Evolutionary conservation across 2,329 filamentous ascomycete species (phyloP), one percentile per base, ranked within the genome.

Genomic region (Fusarium sp.): DNA sequence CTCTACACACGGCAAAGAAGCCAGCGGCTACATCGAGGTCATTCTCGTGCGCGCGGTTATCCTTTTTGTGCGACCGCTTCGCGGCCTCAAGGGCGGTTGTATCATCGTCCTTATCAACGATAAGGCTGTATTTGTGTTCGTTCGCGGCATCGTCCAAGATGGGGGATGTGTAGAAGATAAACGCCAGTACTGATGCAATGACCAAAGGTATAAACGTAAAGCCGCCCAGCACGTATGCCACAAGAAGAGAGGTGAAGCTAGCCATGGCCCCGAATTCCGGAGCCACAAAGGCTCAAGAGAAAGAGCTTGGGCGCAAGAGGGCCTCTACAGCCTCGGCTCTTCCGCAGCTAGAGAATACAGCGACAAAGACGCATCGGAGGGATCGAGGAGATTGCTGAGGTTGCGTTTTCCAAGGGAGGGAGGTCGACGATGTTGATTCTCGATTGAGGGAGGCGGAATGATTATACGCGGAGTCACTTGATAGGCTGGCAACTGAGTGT

Each of bases 1-100:
- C 94, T 78, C 94, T 89, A 78, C 93, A 97, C 18, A 98, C 94
- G n/a, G 94, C 93, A 80, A 98, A 98, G 82, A 97, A 98, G 20
- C 94, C 94, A 11, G 94, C 92, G 3, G 94, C 93, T 43, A 94
- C 92, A 77, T 97, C 93, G 34, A 89, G 85, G 62, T 94, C 91
- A 69, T 85, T 81, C 38, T 80, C 71, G 46, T 83, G 82, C 34
- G 86, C 80, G 76, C 88, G 90, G 73, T 86, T 84, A 63, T 91
- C 88, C 44, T 91, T 88, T 57, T 86, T 88, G 70, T 87, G 80
- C 48, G 81, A 82, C 73, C 86, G 86, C 66, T 88, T 88, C 38
- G 85, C 87, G 13, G 86, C 86, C 71, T 90, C 89, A 69, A 95
- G 85, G 51, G 85, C 86, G 62, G 84, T 83, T 63, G 87, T 84